phyloP scores from a whole-genome alignment of 2,329 filamentous ascomycete genomes.

The Pestalotiopsis sp. region DNA sequence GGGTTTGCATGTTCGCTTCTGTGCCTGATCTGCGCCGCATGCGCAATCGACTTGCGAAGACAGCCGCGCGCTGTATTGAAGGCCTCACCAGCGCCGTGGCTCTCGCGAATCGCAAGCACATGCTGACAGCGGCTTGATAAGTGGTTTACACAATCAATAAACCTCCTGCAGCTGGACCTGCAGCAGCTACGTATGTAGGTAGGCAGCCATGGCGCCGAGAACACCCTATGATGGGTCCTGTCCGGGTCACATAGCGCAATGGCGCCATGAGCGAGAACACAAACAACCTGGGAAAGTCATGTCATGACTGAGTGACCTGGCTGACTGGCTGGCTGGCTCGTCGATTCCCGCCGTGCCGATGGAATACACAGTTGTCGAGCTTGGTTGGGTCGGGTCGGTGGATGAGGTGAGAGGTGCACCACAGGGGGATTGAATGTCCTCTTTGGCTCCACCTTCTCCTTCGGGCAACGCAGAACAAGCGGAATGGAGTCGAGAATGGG shows the following conservation, averaged over 20 bases:
- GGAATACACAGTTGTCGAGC: neutral
- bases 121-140: neutral
- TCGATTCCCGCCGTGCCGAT: neutral
- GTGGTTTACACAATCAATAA: neutral
- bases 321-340: neutral
- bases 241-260: neutral
- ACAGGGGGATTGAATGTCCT: neutral
- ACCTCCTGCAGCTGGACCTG: neutral
- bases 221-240: neutral
- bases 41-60: neutral
- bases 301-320: neutral
- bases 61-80: neutral
- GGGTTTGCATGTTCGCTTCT: neutral
- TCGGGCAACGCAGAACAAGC: neutral
- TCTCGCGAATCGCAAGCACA: neutral
- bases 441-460: slow-evolving; percentile 4
- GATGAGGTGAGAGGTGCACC: neutral
- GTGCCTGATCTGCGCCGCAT: slow-evolving; percentile 1
- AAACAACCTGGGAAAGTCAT: neutral
- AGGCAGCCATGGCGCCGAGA: neutral
- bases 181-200: neutral
- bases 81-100: neutral
- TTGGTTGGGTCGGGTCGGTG: neutral
- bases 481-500: neutral
- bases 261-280: neutral